Evolutionary conservation across 768 basidiomycete species (phyloP), one percentile per base, ranked within the genome.

Genomic region (Amanita pallidorosea): DNA sequence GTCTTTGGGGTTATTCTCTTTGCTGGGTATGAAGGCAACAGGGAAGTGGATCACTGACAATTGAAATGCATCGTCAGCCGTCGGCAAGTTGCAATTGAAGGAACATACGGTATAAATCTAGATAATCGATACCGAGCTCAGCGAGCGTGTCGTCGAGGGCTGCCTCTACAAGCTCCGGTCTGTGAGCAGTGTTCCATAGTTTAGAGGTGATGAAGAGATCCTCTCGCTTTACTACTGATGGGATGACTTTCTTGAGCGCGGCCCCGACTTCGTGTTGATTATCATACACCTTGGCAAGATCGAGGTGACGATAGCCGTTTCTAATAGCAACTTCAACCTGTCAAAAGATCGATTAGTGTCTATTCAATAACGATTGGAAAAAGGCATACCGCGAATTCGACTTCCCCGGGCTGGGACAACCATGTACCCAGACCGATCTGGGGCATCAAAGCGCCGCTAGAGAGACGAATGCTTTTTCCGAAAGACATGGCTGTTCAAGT

Each of bases 381-480:
- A 38, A 17, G n/a, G 61, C 68, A 35, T 61, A 87, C 85, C 40
- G 85, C 81, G 33, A 72, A 70, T 66, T 85, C 82, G 53, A 90
- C 89, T 61, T 91, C 85, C 23, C 80, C 71, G 7, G 82, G 81
- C 60, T 82, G 70, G 6, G 86, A 83, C 51, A 82, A 71, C 87
- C 87, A 91, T 15, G 88, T 89, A 5, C 89, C 90, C 34, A 90
- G 72, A 36, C 90, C 90, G 57, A 91, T 80, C 64, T 83, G 80
- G 31, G 86, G 88, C 56, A 92, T 70, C 46, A 65, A 56, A 36
- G 70, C 67, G 2, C 81, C 81, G 49, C 60, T 68, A 45, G 67
- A 65, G 56, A 77, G 69, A 7, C 61, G 65, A 47, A 77, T 56
- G 22, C 60, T 63, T 54, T 72, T 72, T 57, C 64, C 63, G 52